These are phyloP conservation scores for Dactylella cylindrospora DNA, from an alignment of 2,329 filamentous ascomycete species.

Conservation along the genomic window DNA sequence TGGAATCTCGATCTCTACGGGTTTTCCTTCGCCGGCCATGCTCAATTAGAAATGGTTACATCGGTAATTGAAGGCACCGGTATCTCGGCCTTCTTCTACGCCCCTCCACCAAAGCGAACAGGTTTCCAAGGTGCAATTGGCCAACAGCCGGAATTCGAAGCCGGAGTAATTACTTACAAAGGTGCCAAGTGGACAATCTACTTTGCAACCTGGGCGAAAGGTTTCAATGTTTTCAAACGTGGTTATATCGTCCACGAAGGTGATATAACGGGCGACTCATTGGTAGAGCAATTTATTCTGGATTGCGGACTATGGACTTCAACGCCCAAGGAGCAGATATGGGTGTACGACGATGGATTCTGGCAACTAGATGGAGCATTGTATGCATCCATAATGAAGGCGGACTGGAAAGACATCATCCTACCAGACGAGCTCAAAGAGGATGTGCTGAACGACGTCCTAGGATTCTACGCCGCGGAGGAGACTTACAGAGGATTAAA, in stretches of 20 bases:
- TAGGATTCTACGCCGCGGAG: conserved; percentile 64
- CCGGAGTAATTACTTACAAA: conserved; percentile 25
- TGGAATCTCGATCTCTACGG: conserved; percentile 20
- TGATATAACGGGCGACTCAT: conserved; percentile 3
- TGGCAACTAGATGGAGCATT: conserved; percentile 67
- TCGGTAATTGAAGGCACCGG: conserved; percentile 30
- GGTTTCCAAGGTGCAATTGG: conserved; percentile 10
- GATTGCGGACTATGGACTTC: conserved; percentile 25
- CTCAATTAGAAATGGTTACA: conserved; percentile 23
- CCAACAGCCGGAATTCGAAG: conserved; percentile 27
- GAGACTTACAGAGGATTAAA: conserved; percentile 63
- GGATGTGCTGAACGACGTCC: conserved; percentile 64
- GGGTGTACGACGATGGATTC: conserved; percentile 65
- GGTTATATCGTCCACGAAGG: conserved; percentile 33
- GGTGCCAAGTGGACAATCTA: conserved; percentile 31
- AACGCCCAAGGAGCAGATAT: conserved; percentile 58
- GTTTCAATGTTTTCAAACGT: conserved; percentile 12
- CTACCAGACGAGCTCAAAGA: conserved; percentile 67
- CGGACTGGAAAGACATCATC: conserved; percentile 68
- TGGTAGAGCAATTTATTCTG: conserved; percentile 24
- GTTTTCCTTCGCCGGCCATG: conserved; percentile 35
- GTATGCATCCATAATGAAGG: conserved; percentile 60
- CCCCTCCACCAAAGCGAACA: conserved; percentile 16
- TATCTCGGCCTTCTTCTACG: conserved; percentile 26
- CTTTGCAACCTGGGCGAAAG: conserved; percentile 32